phyloP scores from a whole-genome alignment of 192 early-diverging fungal species.

The Entrophospora sp. region DNA sequence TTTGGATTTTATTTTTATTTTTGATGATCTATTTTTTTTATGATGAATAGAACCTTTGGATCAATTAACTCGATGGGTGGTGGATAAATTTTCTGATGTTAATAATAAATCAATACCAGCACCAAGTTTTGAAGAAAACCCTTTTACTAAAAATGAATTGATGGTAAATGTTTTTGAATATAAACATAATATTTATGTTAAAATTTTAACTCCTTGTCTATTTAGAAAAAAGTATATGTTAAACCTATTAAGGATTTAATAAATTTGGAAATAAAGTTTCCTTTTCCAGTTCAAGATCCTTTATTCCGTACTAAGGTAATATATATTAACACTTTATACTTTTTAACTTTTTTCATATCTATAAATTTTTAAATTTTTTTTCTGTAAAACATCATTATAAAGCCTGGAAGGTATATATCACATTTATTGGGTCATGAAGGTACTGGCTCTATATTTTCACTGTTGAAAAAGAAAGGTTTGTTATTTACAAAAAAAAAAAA shows the following conservation, averaged over 20 bases:
- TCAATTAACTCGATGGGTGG: slow-evolving; percentile 73
- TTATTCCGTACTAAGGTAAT: slow-evolving; percentile 37
- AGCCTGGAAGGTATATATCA: slow-evolving; percentile 70
- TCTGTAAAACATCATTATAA: slow-evolving; percentile 10
- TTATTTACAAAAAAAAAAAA: too few relatives aligned
- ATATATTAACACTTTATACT: not conserved
- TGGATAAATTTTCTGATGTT: slow-evolving; percentile 70
- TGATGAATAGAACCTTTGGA: slow-evolving; percentile 66
- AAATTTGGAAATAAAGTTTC: slow-evolving; percentile 73
- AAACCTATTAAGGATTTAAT: slow-evolving; percentile 78
- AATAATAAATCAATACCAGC: slow-evolving; percentile 63
- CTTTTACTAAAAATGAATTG: slow-evolving; percentile 64
- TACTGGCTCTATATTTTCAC: slow-evolving; percentile 74
- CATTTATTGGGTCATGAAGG: slow-evolving; percentile 93
- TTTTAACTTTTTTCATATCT: not conserved
- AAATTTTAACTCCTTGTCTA: not conserved
- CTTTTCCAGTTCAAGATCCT: slow-evolving; percentile 71
- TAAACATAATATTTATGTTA: not conserved
- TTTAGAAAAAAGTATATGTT: slow-evolving; percentile 56
- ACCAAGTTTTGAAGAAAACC: slow-evolving; percentile 62
- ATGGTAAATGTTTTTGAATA: slow-evolving; percentile 30
- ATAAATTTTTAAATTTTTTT: not conserved
- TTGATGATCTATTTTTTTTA: not conserved
- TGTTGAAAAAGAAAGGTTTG: slow-evolving; percentile 69
- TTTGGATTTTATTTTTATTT: not conserved